Base-by-base conservation (phyloP, 1,284 basidiomycete genomes). In the Cutaneotrichosporon sp. region DNA sequence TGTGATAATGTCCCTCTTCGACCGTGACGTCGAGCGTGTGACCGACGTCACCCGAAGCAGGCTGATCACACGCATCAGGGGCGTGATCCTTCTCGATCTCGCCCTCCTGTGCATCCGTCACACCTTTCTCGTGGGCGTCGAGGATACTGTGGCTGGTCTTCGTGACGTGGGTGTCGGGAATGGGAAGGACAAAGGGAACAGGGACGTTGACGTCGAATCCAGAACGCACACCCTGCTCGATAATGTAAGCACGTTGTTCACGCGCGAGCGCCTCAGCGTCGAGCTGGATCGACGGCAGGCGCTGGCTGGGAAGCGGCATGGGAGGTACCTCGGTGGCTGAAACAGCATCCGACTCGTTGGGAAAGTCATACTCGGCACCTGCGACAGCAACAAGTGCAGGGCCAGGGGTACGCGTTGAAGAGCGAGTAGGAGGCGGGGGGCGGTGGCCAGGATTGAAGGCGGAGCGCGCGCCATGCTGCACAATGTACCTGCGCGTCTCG, bases 401-500 rank as follows among this genome's bases (percentile, higher is more conserved):
- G 1, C n/a, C 32, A 7, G 38, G 22, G 1, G 36, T 30, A 5
- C 8, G 26, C 1, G 31, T 1, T 2, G 31, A 3, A 18, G 51
- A 13, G 4, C 51, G 30, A 14, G 13, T 18, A 8, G 31, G 31
- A 18, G 51, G 51, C 2, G 16, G 2, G 5, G n/a, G 7, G 18
- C 31, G 26, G 22, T 26, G 21, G 10, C 22, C 49, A 22, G 22
- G 49, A 22, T 31, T 1, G 8, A 51, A 16, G 6, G 49, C 22
- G 22, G 49, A 26, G 26, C 30, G 49, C 30, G 49, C 30, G 22
- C 49, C 49, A 16, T 51, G 49, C 49, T 51, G 22, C 22, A 51
- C 22, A 6, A 56, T 56, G 36, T 56, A 56, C 38, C 36, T 36
- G n/a, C 38, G 38, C 36, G 38, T 22, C 36, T 56, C 32, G 38